A percentile compares a stretch with the other conserved stretches of the same genome.
Conservation (phyloP, 441 rosid genomes). For the Populus hybrid region DNA sequence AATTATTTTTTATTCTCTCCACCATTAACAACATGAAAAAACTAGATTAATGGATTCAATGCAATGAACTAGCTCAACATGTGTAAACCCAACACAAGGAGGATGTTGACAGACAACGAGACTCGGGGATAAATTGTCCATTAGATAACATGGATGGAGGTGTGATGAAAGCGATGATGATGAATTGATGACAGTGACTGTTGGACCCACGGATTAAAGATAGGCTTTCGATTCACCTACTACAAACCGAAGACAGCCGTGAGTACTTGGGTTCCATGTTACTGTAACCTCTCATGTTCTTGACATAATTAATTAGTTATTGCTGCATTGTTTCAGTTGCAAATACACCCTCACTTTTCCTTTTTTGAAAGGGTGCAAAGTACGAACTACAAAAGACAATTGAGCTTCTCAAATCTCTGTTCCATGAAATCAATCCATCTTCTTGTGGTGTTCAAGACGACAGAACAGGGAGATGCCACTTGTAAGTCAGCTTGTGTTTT, state of each 20-base stretch:
- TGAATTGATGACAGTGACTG: not conserved
- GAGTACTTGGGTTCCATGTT: not conserved
- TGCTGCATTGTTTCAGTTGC: too few species aligned
- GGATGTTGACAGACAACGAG: not conserved
- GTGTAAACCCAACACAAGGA: not conserved
- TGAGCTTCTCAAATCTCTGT: not conserved
- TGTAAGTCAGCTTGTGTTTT: not conserved
- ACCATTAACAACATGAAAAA: not conserved
- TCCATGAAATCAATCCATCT: not conserved
- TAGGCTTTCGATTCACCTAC: not conserved
- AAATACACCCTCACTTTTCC: not conserved
- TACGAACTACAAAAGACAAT: not conserved
- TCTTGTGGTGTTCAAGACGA: not conserved
- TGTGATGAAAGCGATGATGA: not conserved
- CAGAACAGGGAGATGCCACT: too few species aligned
- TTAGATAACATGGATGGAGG: not conserved
- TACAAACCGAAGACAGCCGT: not conserved
- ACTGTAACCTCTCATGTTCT: not conserved
- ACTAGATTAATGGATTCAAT: not conserved
- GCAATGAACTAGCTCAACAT: not conserved
- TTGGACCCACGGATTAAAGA: not conserved
- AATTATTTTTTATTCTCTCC: not conserved
- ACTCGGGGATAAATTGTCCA: not conserved
- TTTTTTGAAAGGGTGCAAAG: not conserved
- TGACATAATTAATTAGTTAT: too few species aligned